Percentiles rank a stretch among this genome's conserved stretches.
Evolutionary conservation across 208 protist genomes (phyloP).

Genomic region (Leishmania arabica): DNA sequence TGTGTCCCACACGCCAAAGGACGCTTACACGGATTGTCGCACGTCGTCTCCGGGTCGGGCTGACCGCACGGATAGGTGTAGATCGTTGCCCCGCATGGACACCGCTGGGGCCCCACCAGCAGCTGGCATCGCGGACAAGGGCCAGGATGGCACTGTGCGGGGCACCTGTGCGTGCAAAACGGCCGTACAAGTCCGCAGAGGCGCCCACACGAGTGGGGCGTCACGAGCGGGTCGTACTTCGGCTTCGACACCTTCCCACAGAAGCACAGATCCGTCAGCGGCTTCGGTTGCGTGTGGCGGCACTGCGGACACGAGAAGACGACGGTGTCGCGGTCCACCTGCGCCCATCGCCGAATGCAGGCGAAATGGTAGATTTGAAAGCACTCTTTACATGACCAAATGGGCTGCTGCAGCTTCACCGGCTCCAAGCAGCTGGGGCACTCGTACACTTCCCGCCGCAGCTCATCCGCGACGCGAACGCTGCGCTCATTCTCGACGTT

Average conservation of each 20-base stretch:
- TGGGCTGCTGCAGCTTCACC: slow-evolving; percentile 50
- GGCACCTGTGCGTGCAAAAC: slow-evolving; percentile 59
- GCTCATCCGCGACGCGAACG: slow-evolving; percentile 45
- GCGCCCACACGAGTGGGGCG: slow-evolving; percentile 80
- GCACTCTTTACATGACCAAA: slow-evolving; percentile 62
- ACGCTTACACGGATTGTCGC: slow-evolving; percentile 49
- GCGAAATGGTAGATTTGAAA: slow-evolving; percentile 71
- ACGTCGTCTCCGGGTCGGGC: slow-evolving; percentile 58
- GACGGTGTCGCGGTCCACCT: slow-evolving; percentile 26
- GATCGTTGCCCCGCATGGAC: slow-evolving; percentile 63
- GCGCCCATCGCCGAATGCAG: slow-evolving; percentile 69
- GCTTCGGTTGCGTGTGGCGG: slow-evolving; percentile 41
- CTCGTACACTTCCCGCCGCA: slow-evolving; percentile 51
- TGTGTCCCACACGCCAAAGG: slow-evolving; percentile 58
- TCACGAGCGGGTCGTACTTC: slow-evolving; percentile 64
- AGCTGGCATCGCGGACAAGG: slow-evolving; percentile 59
- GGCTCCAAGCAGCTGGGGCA: slow-evolving; percentile 70
- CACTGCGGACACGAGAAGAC: slow-evolving; percentile 52
- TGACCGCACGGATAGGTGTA: slow-evolving; percentile 76
- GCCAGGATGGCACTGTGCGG: slow-evolving; percentile 73
- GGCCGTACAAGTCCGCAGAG: slow-evolving; percentile 46
- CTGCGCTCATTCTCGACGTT: slow-evolving; percentile 14
- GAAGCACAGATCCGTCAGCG: slow-evolving; percentile 55
- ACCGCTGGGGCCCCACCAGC: slow-evolving; percentile 43
- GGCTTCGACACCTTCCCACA: slow-evolving; percentile 68